phyloP scores from a whole-genome alignment of 176 grass and related monocot genomes.

The Oryza brachyantha region DNA sequence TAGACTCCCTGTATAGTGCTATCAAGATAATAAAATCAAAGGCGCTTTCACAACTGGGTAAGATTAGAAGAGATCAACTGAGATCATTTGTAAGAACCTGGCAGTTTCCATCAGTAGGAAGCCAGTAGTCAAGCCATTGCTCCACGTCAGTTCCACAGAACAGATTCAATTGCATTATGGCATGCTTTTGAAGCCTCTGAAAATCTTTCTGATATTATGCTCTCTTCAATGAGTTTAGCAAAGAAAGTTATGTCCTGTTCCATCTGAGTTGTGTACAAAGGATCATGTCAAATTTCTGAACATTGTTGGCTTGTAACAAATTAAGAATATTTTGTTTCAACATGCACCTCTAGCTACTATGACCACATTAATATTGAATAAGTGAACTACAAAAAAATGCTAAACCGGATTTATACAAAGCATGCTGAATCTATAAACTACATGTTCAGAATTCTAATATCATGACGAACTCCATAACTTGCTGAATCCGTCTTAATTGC shows the following conservation, averaged over 20 bases:
- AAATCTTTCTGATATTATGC: slow-evolving; percentile 51
- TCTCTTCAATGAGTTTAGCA: slow-evolving; percentile 59
- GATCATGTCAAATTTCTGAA: neutral
- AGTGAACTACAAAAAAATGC: neutral
- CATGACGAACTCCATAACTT: slow-evolving; percentile 4
- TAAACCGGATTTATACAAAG: neutral
- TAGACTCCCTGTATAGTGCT: slow-evolving; percentile 50
- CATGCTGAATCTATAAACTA: neutral
- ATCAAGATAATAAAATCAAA: slow-evolving; percentile 14
- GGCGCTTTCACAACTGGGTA: neutral
- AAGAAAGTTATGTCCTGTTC: slow-evolving; percentile 70
- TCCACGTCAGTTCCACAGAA: slow-evolving; percentile 83
- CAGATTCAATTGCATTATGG: slow-evolving; percentile 53
- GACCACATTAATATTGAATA: neutral
- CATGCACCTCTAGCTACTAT: neutral
- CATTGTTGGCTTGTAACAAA: neutral
- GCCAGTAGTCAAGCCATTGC: slow-evolving; percentile 91
- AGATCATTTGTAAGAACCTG: slow-evolving; percentile 45
- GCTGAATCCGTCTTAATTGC: no score
- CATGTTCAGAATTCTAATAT: neutral
- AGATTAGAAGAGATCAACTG: no score
- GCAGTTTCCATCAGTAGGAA: slow-evolving; percentile 36
- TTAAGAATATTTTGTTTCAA: neutral
- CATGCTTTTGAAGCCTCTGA: slow-evolving; percentile 50
- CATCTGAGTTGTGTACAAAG: slow-evolving; percentile 52